Evolutionary conservation across 495 filamentous ascomycete species (phyloP).

Genomic region (Schizothecium vesticola): DNA sequence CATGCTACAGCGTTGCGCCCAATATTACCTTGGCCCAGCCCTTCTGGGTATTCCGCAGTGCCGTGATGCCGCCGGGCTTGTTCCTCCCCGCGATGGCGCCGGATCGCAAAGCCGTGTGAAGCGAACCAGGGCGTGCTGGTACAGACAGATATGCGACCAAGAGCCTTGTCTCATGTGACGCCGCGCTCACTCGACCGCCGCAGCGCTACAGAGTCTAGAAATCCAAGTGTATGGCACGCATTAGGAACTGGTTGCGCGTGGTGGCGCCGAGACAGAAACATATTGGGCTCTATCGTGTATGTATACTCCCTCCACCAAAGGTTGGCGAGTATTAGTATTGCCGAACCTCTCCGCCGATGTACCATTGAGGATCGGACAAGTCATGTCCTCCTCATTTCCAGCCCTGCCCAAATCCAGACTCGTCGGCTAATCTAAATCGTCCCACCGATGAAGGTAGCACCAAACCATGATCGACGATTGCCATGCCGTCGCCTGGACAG

Average conservation of each 20-base stretch:
- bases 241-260: neutral
- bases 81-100: neutral
- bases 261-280: neutral
- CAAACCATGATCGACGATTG: neutral
- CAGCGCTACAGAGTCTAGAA: neutral
- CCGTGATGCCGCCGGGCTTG: neutral
- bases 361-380: neutral
- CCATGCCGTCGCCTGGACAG: neutral
- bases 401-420: neutral
- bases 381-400: neutral
- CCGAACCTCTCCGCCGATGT: neutral
- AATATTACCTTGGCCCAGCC: neutral
- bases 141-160: neutral
- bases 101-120: slow-evolving; percentile 3
- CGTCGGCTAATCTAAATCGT: slow-evolving; percentile 13
- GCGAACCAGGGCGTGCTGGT: slow-evolving; percentile 1
- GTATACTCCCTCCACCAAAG: neutral
- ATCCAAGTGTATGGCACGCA: neutral
- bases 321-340: neutral
- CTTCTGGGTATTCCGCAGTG: neutral
- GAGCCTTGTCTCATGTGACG: neutral
- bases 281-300: neutral
- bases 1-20: too few relatives aligned
- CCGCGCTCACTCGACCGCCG: neutral
- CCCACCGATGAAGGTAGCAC: neutral